phyloP scores from a whole-genome alignment of 305 asterid species.

The Salvia sclarea region DNA sequence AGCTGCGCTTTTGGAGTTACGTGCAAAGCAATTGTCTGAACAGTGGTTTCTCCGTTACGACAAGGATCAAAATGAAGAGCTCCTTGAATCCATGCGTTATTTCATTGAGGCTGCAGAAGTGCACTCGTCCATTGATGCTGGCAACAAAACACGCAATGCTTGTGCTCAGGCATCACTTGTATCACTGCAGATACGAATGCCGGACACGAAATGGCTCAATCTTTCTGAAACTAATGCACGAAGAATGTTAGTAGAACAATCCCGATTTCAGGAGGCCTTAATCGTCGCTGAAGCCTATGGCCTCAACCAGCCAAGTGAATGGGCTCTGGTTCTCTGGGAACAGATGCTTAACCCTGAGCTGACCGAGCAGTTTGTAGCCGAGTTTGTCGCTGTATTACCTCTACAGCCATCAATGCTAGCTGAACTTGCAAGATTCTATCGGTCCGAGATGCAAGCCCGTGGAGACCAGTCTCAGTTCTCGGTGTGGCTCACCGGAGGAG shows the following conservation, averaged over 20 bases:
- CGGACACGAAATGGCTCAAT: slow-evolving; percentile 83
- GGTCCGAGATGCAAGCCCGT: slow-evolving; percentile 92
- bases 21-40: slow-evolving; percentile 67
- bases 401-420: slow-evolving; percentile 90
- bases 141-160: slow-evolving; percentile 76
- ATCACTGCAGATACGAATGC: slow-evolving; percentile 96
- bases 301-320: slow-evolving; percentile 93
- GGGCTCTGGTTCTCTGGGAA: slow-evolving; percentile 98
- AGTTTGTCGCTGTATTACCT: slow-evolving; percentile 90
- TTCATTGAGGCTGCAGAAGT: slow-evolving; percentile 93
- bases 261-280: slow-evolving; percentile 91
- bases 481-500: slow-evolving; percentile 94
- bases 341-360: slow-evolving; percentile 96
- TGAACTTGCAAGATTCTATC: slow-evolving; percentile 85
- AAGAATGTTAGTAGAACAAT: slow-evolving; percentile 78
- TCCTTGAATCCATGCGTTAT: slow-evolving; percentile 83
- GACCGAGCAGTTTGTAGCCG: slow-evolving; percentile 85
- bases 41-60: slow-evolving; percentile 76
- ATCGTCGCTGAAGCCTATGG: slow-evolving; percentile 97
- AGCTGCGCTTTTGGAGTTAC: slow-evolving; percentile 79
- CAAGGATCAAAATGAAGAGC: slow-evolving; percentile 85
- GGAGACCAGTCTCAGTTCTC: slow-evolving; percentile 94
- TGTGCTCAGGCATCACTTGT: slow-evolving; percentile 96
- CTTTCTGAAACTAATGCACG: slow-evolving; percentile 95
- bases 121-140: slow-evolving; percentile 94